Evolutionary conservation across 192 early-diverging fungal species (phyloP).

Genomic region (Thamnidium elegans): DNA sequence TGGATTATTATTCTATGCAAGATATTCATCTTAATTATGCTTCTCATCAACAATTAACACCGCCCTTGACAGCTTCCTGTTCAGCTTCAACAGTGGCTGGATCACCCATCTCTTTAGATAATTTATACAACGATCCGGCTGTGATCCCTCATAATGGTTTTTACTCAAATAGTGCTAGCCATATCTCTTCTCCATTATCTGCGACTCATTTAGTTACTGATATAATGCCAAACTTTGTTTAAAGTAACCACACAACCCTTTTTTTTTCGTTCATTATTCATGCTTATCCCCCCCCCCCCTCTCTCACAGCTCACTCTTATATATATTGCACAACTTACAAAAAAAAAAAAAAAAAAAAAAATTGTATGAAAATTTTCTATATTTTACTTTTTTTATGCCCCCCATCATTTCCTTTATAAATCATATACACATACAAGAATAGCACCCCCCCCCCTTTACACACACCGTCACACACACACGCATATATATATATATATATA

Average conservation of each 20-base stretch:
- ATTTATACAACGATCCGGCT: conserved; percentile 10
- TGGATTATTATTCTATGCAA: conserved; percentile 13
- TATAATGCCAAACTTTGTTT: conserved; percentile 51
- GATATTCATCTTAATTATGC: conserved; percentile 14
- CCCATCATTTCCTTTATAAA: neutral
- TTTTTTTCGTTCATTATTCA: conserved; percentile 70
- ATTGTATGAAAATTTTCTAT: neutral
- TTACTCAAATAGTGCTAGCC: neutral
- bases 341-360: conserved; percentile 12
- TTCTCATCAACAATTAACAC: neutral
- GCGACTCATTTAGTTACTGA: neutral
- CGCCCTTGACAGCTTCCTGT: conserved; percentile 11
- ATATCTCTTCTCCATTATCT: conserved; percentile 11
- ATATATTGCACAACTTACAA: neutral
- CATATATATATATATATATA: no score
- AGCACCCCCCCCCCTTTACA: neutral
- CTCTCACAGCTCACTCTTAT: no score
- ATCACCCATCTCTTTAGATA: conserved; percentile 17
- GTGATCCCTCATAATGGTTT: neutral
- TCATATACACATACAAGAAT: neutral
- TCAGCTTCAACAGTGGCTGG: conserved; percentile 18
- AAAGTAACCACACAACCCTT: conserved; percentile 65
- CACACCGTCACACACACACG: neutral
- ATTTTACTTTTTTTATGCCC: neutral
- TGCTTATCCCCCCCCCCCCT: no score